Base-by-base conservation (phyloP, 23 red algal genomes). In the Gracilaria caudata region DNA sequence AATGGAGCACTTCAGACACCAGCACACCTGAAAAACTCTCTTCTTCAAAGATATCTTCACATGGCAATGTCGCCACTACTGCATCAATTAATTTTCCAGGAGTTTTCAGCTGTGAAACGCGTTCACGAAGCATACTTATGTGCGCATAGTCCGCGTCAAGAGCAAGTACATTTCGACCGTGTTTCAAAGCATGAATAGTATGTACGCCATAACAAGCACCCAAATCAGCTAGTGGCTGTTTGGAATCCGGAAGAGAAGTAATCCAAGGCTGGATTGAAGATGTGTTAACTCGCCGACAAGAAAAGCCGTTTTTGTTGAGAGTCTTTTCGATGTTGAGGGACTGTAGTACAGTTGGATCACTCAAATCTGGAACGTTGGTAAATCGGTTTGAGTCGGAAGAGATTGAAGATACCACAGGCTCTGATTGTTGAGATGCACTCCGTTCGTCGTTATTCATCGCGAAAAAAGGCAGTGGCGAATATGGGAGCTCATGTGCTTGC, bases 1-100 rank as follows among this genome's bases (percentile, higher is more conserved):
- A 78, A 21, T 78, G 73, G 1, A 78, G 2, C 73, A 78, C 45
- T n/a, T 78, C 5, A 78, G 36, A 21, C 14, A 51, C 11, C 11
- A 78, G 20, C 26, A 78, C 73, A 13, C 73, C 45, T 1, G 36
- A 6, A 34, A 78, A 34, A 19, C 64, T 70, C 20, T 36, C 8
- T 12, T 36, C 64, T 70, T 39, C 19, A 11, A 24, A 70, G 12
- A 70, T 25, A 1, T 36, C 36, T 16, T 13, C 4, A 39, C 49
- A 53, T 17, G 49, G 49, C 19, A 53, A 53, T 16, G 49, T 53
- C 19, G 49, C 49, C 14, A 53, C 49, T 1, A 53, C 14, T 16
- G 49, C 49, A 53, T 53, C 49, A 7, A 8, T 16, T 17, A 53
- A 17, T 16, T 1, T 53, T 53, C 49, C 49, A 16, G 49, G 49